Percentiles rank a stretch among this genome's conserved stretches.
phyloP scores from a whole-genome alignment of 2,329 filamentous ascomycete genomes.

The Nemania bipapillata region DNA sequence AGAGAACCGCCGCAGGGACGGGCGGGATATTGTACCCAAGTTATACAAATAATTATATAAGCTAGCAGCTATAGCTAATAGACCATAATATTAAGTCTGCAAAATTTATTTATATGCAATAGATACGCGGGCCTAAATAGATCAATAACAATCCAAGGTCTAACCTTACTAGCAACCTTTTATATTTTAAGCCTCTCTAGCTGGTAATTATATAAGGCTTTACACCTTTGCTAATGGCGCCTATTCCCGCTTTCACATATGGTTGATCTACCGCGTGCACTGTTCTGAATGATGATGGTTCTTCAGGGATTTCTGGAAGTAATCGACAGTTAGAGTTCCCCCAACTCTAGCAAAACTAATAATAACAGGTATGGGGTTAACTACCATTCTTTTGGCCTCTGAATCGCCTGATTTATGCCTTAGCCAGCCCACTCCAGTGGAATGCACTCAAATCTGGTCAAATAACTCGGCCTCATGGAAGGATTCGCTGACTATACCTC shows the following conservation, averaged over 20 bases:
- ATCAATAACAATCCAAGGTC: too few species aligned
- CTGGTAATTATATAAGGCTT: not conserved
- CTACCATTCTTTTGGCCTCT: slow-evolving; percentile 3
- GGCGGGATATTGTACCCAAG: too few species aligned
- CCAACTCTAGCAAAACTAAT: not conserved
- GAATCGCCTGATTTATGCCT: slow-evolving; percentile 27
- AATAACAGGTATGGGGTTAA: not conserved
- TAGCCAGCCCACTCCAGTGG: slow-evolving; percentile 32
- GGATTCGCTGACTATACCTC: slow-evolving; percentile 27
- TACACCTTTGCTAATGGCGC: too few species aligned
- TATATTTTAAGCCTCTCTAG: not conserved
- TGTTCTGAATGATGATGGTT: not conserved
- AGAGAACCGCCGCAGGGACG: too few species aligned
- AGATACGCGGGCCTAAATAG: too few species aligned
- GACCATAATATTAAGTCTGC: too few species aligned
- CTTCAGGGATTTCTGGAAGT: not conserved
- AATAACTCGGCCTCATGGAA: slow-evolving; percentile 31
- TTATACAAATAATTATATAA: too few species aligned
- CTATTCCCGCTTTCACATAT: not conserved
- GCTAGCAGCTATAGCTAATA: too few species aligned
- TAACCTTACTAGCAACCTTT: too few species aligned
- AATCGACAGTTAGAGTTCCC: not conserved
- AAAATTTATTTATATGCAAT: too few species aligned
- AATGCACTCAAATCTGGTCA: slow-evolving; percentile 34
- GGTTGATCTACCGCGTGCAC: too few species aligned